Conservation (phyloP, 345 rosid species). For the Pelargonium nanum region DNA sequence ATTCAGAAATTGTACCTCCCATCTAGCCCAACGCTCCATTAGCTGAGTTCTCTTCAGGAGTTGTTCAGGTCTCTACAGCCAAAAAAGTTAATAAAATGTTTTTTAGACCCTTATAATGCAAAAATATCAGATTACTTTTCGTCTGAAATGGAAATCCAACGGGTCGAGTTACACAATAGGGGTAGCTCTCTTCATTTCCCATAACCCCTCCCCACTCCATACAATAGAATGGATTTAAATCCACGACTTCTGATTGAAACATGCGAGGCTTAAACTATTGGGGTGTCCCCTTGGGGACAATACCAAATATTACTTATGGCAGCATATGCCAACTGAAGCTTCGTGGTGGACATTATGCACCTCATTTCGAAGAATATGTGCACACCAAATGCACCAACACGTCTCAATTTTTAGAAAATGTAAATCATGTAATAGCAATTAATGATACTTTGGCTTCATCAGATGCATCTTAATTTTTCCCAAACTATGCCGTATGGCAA, state of each 20-base stretch:
- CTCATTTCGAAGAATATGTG: background rate
- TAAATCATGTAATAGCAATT: background rate
- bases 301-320: background rate
- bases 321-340: background rate
- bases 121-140: too few relatives aligned
- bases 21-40: slow-evolving; percentile 98
- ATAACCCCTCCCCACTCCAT: too few relatives aligned
- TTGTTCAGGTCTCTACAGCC: slow-evolving; percentile 91
- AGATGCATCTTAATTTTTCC: background rate
- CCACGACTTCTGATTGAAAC: too few relatives aligned
- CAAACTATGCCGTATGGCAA: background rate
- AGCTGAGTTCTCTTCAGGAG: slow-evolving; percentile 89
- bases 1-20: slow-evolving; percentile 58
- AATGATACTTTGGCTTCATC: background rate
- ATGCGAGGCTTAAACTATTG: too few relatives aligned
- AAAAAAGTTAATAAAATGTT: background rate
- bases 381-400: background rate
- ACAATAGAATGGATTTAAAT: too few relatives aligned
- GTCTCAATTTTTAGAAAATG: too few relatives aligned
- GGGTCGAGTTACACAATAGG: too few relatives aligned
- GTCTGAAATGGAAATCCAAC: too few relatives aligned
- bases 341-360: background rate
- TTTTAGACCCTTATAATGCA: too few relatives aligned
- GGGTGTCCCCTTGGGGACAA: too few relatives aligned
- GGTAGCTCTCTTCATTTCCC: too few relatives aligned